A percentile compares a stretch with the other conserved stretches of the same genome.
Conservation (phyloP, 73 alveolate species). For the Paramecium primaurelia region DNA sequence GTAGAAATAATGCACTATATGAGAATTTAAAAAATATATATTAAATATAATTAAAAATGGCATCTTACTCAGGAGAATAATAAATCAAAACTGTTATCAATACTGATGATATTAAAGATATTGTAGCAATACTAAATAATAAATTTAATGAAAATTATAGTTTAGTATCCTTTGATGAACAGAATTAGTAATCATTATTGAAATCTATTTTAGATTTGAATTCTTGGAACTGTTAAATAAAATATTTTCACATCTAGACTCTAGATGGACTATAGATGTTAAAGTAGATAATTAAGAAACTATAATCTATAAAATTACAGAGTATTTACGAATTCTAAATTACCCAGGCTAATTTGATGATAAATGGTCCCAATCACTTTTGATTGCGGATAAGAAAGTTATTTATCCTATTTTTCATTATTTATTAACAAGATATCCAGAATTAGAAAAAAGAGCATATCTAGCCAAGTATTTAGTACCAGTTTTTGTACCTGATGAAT, state of each 20-base stretch:
- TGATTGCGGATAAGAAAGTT: conserved; percentile 89
- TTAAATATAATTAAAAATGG: not conserved
- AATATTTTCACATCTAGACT: not conserved
- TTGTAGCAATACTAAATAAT: not conserved
- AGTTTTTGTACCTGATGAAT: conserved; percentile 84
- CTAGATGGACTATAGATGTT: not conserved
- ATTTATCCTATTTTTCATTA: conserved; percentile 84
- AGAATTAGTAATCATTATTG: not conserved
- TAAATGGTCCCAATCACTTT: conserved; percentile 49
- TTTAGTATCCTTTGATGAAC: conserved; percentile 10
- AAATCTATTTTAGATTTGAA: conserved; percentile 17
- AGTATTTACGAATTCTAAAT: conserved; percentile 17
- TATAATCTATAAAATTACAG: not conserved
- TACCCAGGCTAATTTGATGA: conserved; percentile 26
- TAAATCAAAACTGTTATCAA: not conserved
- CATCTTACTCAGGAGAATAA: not conserved
- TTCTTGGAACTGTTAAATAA: conserved; percentile 28
- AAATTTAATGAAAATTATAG: conserved; percentile 34
- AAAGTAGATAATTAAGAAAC: conserved; percentile 21
- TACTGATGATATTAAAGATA: conserved; percentile 38
- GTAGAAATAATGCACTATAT: not conserved
- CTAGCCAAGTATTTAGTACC: conserved; percentile 87
- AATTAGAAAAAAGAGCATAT: conserved; percentile 86
- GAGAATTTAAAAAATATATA: not conserved
- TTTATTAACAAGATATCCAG: conserved; percentile 79